Evolutionary conservation across 1,284 basidiomycete genomes (phyloP).

Genomic region (Cutaneotrichosporon mucoides): DNA sequence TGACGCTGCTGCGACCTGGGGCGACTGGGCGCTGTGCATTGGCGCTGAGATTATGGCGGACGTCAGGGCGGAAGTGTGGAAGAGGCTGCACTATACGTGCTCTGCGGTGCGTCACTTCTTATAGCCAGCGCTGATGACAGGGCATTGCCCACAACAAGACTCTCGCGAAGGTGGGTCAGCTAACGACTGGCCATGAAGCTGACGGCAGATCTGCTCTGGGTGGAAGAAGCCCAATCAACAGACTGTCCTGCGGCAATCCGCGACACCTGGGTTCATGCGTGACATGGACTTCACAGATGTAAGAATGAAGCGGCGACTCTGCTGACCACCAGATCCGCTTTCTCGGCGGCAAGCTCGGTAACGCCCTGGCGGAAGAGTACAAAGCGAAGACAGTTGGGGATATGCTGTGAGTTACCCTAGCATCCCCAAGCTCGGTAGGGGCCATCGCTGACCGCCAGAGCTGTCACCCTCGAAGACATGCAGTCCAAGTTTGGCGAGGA

Average conservation of each 20-base stretch:
- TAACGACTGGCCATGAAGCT: background rate
- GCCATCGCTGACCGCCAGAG: constrained; percentile 27
- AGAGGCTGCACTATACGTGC: constrained; percentile 82
- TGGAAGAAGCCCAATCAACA: constrained; percentile 82
- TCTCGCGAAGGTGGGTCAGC: constrained; percentile 69
- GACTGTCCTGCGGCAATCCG: constrained; percentile 76
- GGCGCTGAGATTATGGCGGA: constrained; percentile 84
- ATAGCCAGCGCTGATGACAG: constrained; percentile 44
- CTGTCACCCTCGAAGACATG: constrained; percentile 52
- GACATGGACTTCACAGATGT: constrained; percentile 86
- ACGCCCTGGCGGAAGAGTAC: constrained; percentile 79
- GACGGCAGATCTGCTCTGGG: constrained; percentile 70
- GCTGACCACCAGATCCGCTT: constrained; percentile 69
- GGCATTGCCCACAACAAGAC: constrained; percentile 94
- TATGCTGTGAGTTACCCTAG: constrained; percentile 60
- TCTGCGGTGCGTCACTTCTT: constrained; percentile 64
- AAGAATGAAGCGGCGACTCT: too few species aligned
- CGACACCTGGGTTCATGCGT: constrained; percentile 73
- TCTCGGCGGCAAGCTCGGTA: constrained; percentile 90
- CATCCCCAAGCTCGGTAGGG: constrained; percentile 5
- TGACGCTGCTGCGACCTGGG: constrained; percentile 60
- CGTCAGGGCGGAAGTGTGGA: constrained; percentile 64
- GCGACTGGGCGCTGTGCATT: constrained; percentile 84
- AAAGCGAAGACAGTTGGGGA: constrained; percentile 85
- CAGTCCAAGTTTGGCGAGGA: constrained; percentile 55